Conservation (phyloP, 768 basidiomycete genomes). For the Serendipita sp. region DNA sequence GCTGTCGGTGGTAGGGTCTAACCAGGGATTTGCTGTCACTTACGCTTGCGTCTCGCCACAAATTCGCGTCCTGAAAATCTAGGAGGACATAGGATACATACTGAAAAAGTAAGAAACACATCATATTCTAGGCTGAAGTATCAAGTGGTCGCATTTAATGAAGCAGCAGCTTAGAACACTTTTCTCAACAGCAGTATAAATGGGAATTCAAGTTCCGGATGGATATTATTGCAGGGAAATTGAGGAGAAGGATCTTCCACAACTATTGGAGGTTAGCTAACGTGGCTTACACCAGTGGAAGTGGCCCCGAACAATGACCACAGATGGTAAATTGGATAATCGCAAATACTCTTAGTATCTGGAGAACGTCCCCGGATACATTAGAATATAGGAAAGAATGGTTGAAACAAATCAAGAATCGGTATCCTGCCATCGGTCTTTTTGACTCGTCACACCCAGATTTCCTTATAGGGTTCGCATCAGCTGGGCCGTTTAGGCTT, state of each 20-base stretch:
- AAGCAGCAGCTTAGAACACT: too few relatives aligned
- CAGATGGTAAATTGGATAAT: slow-evolving; percentile 1
- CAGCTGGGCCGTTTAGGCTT: not conserved
- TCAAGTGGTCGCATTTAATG: too few relatives aligned
- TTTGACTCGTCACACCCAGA: not conserved
- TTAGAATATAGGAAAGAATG: not conserved
- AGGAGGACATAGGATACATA: too few relatives aligned
- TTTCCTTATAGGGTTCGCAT: not conserved
- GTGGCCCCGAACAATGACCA: not conserved
- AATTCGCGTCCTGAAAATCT: too few relatives aligned
- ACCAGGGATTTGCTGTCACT: not conserved
- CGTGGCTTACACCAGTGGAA: not conserved
- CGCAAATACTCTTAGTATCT: not conserved
- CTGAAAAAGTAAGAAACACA: too few relatives aligned
- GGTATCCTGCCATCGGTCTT: not conserved
- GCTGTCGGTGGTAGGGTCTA: not conserved
- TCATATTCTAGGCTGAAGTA: too few relatives aligned
- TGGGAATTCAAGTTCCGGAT: not conserved
- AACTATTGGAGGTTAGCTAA: not conserved
- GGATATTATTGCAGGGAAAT: not conserved
- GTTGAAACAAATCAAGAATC: not conserved
- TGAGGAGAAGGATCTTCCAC: not conserved
- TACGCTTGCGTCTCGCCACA: not conserved
- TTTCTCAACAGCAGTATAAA: not conserved
- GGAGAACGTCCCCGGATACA: not conserved